These are phyloP conservation scores for Heracleum sosnowskyi DNA, from an alignment of 129 eudicot genomes.

Conservation along the genomic window DNA sequence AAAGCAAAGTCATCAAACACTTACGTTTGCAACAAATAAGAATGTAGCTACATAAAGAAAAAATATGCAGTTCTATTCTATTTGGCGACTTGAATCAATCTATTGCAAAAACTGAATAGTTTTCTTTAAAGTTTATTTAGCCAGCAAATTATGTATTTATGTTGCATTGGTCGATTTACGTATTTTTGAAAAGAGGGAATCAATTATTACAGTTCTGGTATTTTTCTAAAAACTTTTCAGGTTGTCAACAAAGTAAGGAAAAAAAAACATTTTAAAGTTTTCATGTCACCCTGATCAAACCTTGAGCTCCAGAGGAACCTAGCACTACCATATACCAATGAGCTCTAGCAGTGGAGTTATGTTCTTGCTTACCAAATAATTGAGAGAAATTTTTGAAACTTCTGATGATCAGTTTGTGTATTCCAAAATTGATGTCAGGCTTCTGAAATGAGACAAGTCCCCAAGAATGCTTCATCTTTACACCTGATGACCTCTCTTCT, in stretches of 20 bases:
- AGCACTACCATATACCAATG: neutral
- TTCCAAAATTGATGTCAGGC: slow-evolving; percentile 35
- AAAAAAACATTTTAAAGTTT: no score
- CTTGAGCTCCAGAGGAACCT: no score
- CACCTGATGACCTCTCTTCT: slow-evolving; percentile 27
- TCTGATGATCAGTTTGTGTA: slow-evolving; percentile 38
- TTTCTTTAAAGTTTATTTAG: neutral
- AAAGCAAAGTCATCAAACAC: neutral
- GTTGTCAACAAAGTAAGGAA: no score
- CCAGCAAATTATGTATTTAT: neutral
- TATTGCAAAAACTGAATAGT: neutral
- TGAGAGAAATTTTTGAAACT: slow-evolving; percentile 40
- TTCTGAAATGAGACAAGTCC: slow-evolving; percentile 24
- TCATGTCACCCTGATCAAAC: no score
- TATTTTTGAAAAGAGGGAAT: neutral
- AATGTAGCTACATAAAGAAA: neutral
- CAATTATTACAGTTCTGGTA: no score
- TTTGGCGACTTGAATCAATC: neutral
- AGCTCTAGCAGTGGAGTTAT: neutral
- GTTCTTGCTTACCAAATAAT: slow-evolving; percentile 58
- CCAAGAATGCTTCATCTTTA: slow-evolving; percentile 34
- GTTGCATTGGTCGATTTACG: neutral
- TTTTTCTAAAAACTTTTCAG: no score
- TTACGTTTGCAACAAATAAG: neutral
- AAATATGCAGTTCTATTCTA: neutral